Evolutionary conservation across 1,139 yeast species (phyloP), one percentile per base, ranked within the genome.

Genomic region (Hanseniaspora uvarum): DNA sequence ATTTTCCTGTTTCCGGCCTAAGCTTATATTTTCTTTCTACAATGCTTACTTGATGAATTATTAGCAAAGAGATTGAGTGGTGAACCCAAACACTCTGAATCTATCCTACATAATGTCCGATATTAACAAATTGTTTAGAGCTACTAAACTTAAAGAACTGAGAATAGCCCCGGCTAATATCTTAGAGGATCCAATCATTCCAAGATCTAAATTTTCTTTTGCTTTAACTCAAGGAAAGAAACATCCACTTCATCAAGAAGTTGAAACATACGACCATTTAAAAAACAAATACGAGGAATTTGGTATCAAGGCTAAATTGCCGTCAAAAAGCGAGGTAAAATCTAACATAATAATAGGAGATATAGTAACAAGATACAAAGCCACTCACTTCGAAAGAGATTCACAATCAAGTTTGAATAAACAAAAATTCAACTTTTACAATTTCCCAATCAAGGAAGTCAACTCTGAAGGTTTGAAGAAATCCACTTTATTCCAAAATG

Each of bases 111-210:
- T 12, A 14, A 50, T 50, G 53, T 70, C 70, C 10, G 77, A 74
- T 60, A 61, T 72, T 19, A 72, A 71, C 56, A 71, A 73, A 52
- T 61, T 72, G 5, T 68, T 74, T 50, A 62, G 77, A 52, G 69
- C 72, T 5, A 70, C 68, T 28, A 73, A 73, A 58, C 73, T 68
- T 3, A 70, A 68, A 38, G 65, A 68, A 46, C 62, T 50, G 11
- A 41, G 38, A 37, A 18, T 50, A 12, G 43, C 53, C n/a, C 39
- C 48, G 8, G 19, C 38, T 18, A 34, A 37, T 4, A 36, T 28
- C 7, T 23, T 43, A 12, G 53, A 50, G 7, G 31, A 41, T 30
- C 39, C 48, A 16, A 28, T 40, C 10, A 18, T 43, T 6, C 11
- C 36, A 5, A 18, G 31, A 23, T 36, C 39, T 14, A 23, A 39